Conservation (phyloP, 148 eudicot species). For the Chenopodium quinoa region DNA sequence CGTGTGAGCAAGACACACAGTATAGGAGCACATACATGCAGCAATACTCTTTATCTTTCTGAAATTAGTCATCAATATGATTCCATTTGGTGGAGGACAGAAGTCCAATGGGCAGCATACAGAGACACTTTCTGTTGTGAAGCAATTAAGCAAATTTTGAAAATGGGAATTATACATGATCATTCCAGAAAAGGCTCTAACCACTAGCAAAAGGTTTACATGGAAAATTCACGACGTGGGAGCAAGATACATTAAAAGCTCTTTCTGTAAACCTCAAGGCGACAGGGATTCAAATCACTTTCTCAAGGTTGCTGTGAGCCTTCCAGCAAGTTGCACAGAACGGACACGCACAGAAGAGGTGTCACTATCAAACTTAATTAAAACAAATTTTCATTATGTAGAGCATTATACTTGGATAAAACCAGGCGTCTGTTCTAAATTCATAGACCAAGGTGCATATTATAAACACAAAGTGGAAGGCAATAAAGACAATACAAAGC, state of each 20-base stretch:
- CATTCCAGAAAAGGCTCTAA: background rate
- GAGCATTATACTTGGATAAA: constrained; percentile 9
- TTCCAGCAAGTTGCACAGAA: background rate
- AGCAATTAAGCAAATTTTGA: constrained; percentile 6
- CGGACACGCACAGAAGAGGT: background rate
- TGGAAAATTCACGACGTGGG: background rate
- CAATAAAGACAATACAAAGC: constrained; percentile 9
- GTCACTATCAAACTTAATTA: constrained; percentile 4
- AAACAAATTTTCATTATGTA: background rate
- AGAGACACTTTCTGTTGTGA: background rate
- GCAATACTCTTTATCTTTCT: background rate
- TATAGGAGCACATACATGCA: background rate
- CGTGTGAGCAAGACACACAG: background rate
- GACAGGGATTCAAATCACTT: background rate
- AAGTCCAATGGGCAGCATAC: background rate
- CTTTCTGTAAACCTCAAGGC: background rate
- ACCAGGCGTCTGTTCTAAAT: constrained; percentile 11
- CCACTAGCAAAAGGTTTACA: constrained; percentile 8
- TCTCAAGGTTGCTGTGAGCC: constrained; percentile 4
- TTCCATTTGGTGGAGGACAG: constrained; percentile 1
- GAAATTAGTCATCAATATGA: background rate
- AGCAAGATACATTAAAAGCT: background rate
- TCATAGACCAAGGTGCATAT: constrained; percentile 18
- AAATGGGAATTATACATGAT: background rate
- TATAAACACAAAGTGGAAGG: constrained; percentile 11